Evolutionary conservation across 306 rosid genomes (phyloP), one percentile per base, ranked within the genome.

Genomic region (Chamaecrista fasciculata): DNA sequence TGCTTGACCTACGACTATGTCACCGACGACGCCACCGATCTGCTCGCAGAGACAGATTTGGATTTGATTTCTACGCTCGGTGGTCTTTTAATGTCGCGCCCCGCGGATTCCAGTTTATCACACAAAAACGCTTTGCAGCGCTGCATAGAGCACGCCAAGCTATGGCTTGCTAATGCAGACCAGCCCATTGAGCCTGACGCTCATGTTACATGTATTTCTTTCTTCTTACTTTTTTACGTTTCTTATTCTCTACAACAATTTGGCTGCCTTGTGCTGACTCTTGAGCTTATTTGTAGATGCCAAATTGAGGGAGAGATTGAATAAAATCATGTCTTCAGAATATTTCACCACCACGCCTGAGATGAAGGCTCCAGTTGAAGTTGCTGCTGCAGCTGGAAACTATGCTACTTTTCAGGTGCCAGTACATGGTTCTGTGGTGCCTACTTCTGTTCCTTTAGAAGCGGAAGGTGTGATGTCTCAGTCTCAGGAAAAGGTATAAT

Each of bases 1-100:
- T 93, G 98, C 83, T 71, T 93, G 81, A 93, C 98, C 48, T 93
- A 93, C 49, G 98, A 93, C 31, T 87, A 89, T 48, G 96, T 93
- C 70, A 87, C 93, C 1, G 98, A 93, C 71, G 98, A 93, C 62
- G 96, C 96, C 21, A 87, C 96, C 26, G 98, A 93, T 85, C 91
- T 85, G 81, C 96, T 93, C 0, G 79, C 85, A 9, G 96, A 90
- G 86, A 82, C 76, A 65, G 98, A 93, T 74, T 74, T 93, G 80
- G 96, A 93, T 64, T 82, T 78, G 84, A 79, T 93, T 57, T 85
- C 98, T 6, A 42, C 65, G 62, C 62, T 84, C 50, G 75, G 89
- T 6, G 90, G 89, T 2, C 42, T 93, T 10, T 75, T 93, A 81
- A 84, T 86, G 37, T 87, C 98, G 1, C 84, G 98, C 2, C 96